Percentiles rank a stretch among this genome's conserved stretches.
These are phyloP conservation scores for Clonostachys sp. DNA, from an alignment of 2,329 filamentous ascomycete species.

Conservation along the genomic window DNA sequence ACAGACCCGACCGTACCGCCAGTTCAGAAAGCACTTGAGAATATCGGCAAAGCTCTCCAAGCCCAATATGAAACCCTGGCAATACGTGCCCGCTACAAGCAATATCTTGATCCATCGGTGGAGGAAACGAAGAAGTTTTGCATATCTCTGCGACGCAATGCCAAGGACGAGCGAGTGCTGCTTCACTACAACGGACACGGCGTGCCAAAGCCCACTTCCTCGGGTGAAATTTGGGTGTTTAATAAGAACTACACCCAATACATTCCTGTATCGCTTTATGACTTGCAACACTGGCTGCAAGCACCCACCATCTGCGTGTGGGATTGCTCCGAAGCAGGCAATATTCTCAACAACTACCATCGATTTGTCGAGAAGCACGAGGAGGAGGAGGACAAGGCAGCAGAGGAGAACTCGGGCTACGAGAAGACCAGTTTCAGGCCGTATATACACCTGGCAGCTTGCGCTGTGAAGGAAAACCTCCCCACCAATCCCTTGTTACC, in stretches of 20 bases:
- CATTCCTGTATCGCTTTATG: slow-evolving; percentile 92
- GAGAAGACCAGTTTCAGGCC: slow-evolving; percentile 67
- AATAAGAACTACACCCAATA: slow-evolving; percentile 99
- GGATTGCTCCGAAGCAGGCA: slow-evolving; percentile 94
- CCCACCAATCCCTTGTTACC: slow-evolving; percentile 92
- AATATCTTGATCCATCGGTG: slow-evolving; percentile 92
- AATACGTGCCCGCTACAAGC: slow-evolving; percentile 93
- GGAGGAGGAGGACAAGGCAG: slow-evolving; percentile 75
- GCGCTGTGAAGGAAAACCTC: slow-evolving; percentile 83
- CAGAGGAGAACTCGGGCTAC: slow-evolving; percentile 75
- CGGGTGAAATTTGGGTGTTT: slow-evolving; percentile 98
- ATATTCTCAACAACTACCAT: slow-evolving; percentile 93
- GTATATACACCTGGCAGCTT: slow-evolving; percentile 88
- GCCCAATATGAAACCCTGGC: slow-evolving; percentile 94
- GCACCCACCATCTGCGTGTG: slow-evolving; percentile 96
- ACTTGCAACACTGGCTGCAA: slow-evolving; percentile 92
- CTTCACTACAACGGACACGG: slow-evolving; percentile 99
- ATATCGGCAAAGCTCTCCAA: slow-evolving; percentile 94
- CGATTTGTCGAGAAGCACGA: slow-evolving; percentile 94
- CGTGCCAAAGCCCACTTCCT: slow-evolving; percentile 90
- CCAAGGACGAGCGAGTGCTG: slow-evolving; percentile 93
- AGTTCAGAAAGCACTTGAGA: slow-evolving; percentile 81
- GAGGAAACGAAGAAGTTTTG: slow-evolving; percentile 98
- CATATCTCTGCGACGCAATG: slow-evolving; percentile 81
- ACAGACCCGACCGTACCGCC: slow-evolving; percentile 82